A percentile compares a stretch with the other conserved stretches of the same genome.
phyloP scores from a whole-genome alignment of 805 yeast species.

The Lipomyces spencermartinsiae region DNA sequence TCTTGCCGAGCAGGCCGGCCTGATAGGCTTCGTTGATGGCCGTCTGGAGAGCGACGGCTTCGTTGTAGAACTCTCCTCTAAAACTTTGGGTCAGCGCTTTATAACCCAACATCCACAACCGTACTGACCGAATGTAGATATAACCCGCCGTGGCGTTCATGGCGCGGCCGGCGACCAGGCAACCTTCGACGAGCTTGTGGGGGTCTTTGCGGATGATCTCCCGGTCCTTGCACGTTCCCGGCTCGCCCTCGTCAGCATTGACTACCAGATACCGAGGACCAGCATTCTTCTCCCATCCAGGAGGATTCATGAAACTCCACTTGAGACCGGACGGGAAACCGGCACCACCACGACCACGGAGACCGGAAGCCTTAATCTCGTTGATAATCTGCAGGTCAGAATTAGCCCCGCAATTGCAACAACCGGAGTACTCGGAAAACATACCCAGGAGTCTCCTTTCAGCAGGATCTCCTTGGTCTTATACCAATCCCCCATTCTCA shows the following conservation, averaged over 20 bases:
- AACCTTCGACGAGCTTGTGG: constrained; percentile 90
- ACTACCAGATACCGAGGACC: constrained; percentile 86
- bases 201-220: constrained; percentile 92
- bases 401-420: constrained; percentile 4
- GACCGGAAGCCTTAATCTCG: constrained; percentile 82
- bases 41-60: constrained; percentile 71
- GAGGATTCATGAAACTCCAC: constrained; percentile 95
- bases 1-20: constrained; percentile 79
- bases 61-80: constrained; percentile 85
- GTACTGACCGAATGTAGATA: constrained; percentile 70
- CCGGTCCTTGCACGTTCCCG: constrained; percentile 92
- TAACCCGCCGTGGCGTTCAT: constrained; percentile 95
- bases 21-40: constrained; percentile 89
- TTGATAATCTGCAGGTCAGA: constrained; percentile 60
- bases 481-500: constrained; percentile 88
- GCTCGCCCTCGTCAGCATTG: constrained; percentile 95
- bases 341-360: constrained; percentile 93
- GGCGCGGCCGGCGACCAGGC: constrained; percentile 85
- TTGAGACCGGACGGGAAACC: constrained; percentile 91
- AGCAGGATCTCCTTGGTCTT: constrained; percentile 83
- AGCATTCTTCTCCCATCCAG: constrained; percentile 88
- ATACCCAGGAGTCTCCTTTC: constrained; percentile 80
- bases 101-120: too few relatives aligned
- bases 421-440: neutral
- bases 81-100: neutral